phyloP scores from a whole-genome alignment of 257 asterid genomes.

The Solanum chilense region DNA sequence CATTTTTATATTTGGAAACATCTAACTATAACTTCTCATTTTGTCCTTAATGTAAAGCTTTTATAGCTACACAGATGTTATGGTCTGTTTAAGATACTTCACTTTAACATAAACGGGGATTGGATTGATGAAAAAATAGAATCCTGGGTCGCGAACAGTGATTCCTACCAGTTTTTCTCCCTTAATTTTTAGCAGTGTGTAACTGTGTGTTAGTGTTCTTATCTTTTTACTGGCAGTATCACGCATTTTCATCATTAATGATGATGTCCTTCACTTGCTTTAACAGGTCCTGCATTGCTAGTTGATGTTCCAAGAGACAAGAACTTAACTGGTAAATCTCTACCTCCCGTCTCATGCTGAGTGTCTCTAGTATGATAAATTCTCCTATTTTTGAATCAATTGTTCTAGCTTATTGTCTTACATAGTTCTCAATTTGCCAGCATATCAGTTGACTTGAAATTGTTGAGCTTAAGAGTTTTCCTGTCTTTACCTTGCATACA shows the following conservation, averaged over 20 bases:
- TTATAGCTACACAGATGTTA: neutral
- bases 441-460: neutral
- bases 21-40: neutral
- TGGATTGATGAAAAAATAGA: too few species aligned
- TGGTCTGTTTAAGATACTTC: neutral
- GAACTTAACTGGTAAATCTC: slow-evolving; percentile 66
- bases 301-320: slow-evolving; percentile 90
- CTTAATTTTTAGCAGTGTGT: neutral
- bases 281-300: slow-evolving; percentile 71
- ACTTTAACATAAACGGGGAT: neutral
- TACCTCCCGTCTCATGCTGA: neutral
- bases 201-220: neutral
- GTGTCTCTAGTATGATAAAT: neutral
- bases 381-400: neutral
- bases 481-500: neutral
- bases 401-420: neutral
- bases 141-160: too few species aligned
- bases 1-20: neutral
- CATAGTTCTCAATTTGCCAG: neutral
- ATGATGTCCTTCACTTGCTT: slow-evolving; percentile 1
- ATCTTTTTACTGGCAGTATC: neutral
- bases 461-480: neutral
- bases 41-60: neutral
- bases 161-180: neutral
- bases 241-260: neutral